Evolutionary conservation across 2,329 filamentous ascomycete species (phyloP).

Genomic region (Emmonsiellopsis sp.): DNA sequence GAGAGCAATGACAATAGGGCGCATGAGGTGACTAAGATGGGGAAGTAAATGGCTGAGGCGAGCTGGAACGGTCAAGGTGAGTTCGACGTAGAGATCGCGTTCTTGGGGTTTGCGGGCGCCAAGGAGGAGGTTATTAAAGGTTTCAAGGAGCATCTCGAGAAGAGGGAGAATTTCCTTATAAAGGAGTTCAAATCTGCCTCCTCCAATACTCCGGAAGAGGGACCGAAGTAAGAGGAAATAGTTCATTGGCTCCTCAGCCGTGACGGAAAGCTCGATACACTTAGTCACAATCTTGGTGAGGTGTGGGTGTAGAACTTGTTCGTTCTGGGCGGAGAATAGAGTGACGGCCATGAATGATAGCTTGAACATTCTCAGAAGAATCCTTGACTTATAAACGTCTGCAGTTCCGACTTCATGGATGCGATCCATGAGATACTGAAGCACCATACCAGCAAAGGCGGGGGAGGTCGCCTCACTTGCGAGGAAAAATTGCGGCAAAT

Average conservation of each 20-base stretch:
- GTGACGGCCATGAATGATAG: conserved; percentile 99
- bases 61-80: conserved; percentile 92
- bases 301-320: conserved; percentile 88
- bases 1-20: conserved; percentile 89
- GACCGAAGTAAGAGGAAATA: conserved; percentile 91
- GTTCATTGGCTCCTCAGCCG: conserved; percentile 95
- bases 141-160: conserved; percentile 93
- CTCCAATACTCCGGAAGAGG: conserved; percentile 91
- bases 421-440: conserved; percentile 94
- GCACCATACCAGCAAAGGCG: conserved; percentile 94
- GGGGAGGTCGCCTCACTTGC: conserved; percentile 98
- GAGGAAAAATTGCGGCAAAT: conserved; percentile 95
- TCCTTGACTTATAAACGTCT: conserved; percentile 86
- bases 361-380: conserved; percentile 90
- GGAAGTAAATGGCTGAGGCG: conserved; percentile 88
- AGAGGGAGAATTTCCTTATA: conserved; percentile 97
- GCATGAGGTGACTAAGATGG: conserved; percentile 93
- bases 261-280: conserved; percentile 91
- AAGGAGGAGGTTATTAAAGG: conserved; percentile 86
- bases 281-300: conserved; percentile 96
- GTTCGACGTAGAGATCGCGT: conserved; percentile 90
- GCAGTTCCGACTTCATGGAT: conserved; percentile 90
- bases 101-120: conserved; percentile 85
- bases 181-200: conserved; percentile 91
- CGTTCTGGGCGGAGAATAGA: conserved; percentile 86